Evolutionary conservation across 306 rosid species (phyloP).

Genomic region (Biancaea sappan): DNA sequence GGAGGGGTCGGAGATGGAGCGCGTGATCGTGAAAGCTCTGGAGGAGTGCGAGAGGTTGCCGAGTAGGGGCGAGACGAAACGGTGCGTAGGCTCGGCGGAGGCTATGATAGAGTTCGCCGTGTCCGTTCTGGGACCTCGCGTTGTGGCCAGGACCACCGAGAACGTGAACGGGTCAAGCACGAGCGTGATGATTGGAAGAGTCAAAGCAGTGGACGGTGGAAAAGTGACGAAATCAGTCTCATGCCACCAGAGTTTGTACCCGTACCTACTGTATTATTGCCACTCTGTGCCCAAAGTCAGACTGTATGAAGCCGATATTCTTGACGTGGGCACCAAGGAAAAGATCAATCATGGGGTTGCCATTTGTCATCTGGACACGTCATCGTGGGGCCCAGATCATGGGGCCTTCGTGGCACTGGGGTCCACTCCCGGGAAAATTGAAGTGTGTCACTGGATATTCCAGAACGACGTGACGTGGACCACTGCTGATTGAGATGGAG

Average conservation of each 20-base stretch:
- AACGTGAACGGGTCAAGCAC: slow-evolving; percentile 57
- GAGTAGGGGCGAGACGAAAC: slow-evolving; percentile 69
- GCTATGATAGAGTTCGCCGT: slow-evolving; percentile 75
- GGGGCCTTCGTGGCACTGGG: slow-evolving; percentile 76
- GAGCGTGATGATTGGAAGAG: slow-evolving; percentile 63
- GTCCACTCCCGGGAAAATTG: slow-evolving; percentile 54
- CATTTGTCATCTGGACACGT: slow-evolving; percentile 69
- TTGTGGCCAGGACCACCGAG: slow-evolving; percentile 46
- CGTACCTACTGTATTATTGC: slow-evolving; percentile 81
- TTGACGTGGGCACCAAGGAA: slow-evolving; percentile 30
- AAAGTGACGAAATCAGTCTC: slow-evolving; percentile 70
- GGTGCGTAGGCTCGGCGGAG: slow-evolving; percentile 74
- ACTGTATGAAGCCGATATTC: slow-evolving; percentile 72
- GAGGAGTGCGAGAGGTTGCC: slow-evolving; percentile 70
- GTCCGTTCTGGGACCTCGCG: slow-evolving; percentile 52
- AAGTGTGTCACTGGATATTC: slow-evolving; percentile 72
- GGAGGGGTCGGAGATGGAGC: slow-evolving; percentile 48
- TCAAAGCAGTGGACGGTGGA: slow-evolving; percentile 63
- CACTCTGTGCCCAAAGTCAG: slow-evolving; percentile 83
- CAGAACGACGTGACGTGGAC: slow-evolving; percentile 90
- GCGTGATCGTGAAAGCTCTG: slow-evolving; percentile 45
- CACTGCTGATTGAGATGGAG: slow-evolving; percentile 29
- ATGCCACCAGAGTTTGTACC: slow-evolving; percentile 87
- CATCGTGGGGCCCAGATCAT: slow-evolving; percentile 39
- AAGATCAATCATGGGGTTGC: slow-evolving; percentile 61